Evolutionary conservation across 495 filamentous ascomycete species (phyloP), one percentile per base, ranked within the genome.

Genomic region (Jackrogersella multiformis): DNA sequence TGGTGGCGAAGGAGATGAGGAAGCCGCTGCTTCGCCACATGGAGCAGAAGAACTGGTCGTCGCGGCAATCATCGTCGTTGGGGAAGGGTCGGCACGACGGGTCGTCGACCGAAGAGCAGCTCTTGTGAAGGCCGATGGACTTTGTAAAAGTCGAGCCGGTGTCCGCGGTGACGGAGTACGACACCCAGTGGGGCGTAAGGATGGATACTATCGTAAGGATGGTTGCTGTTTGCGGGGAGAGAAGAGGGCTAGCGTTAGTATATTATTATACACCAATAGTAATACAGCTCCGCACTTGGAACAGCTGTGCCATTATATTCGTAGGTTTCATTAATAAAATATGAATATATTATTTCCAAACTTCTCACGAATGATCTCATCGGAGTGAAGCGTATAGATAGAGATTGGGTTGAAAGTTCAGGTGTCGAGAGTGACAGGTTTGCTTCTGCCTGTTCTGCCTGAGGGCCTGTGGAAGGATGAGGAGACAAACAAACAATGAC

Each of bases 21-120:
- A 96, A 97, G 8, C 90, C 93, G 56, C 92, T 87, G 39, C 88
- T 89, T 30, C 91, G 86, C 94, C 94, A 98, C 86, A 96, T 90
- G 64, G 87, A 89, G 79, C 94, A 97, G 82, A 98, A 97, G 76
- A 88, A 86, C 26, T 87, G 84, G 71, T 91, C 85, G 46, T 82
- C 80, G 69, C 85, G 88, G 64, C 87, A 84, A 79, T 89, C 92
- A 77, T 92, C 90, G 46, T 86, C 82, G 61, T 83, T 78, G 81
- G 83, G 79, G 85, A 91, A 86, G 75, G 73, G 75, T 5, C 70
- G 53, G 62, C 83, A 87, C 4, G 53, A 26, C 8, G 72, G 62
- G 16, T 67, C 64, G 35, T 70, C 69, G 34, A 79, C 66, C 24
- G 80, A 84, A 41, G 84, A 91, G 78, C 94, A 98, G 67, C 88